Evolutionary conservation across 2,329 filamentous ascomycete genomes (phyloP).

Genomic region (Phyllosticta citrichinensis): DNA sequence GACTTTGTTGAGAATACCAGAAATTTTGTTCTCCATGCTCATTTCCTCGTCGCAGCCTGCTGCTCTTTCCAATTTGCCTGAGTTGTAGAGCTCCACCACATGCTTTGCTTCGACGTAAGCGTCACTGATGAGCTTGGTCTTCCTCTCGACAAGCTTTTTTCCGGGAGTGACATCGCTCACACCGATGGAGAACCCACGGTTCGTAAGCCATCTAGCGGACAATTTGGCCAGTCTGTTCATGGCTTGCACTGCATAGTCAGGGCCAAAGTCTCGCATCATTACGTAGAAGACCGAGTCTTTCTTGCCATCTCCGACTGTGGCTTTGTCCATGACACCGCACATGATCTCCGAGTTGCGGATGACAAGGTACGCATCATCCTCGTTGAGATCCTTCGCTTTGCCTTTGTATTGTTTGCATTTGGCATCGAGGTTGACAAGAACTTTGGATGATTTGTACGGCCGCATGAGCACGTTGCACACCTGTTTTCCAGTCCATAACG

Average conservation of each 20-base stretch:
- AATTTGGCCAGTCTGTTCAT: conserved; percentile 94
- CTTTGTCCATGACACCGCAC: conserved; percentile 97
- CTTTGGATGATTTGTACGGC: conserved; percentile 72
- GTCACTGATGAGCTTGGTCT: conserved; percentile 62
- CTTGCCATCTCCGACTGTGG: conserved; percentile 91
- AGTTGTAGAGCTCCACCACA: conserved; percentile 72
- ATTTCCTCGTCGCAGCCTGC: conserved; percentile 85
- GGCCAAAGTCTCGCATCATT: conserved; percentile 88
- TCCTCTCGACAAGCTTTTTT: conserved; percentile 56
- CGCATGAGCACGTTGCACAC: conserved; percentile 87
- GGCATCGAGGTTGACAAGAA: conserved; percentile 85
- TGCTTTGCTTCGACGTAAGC: conserved; percentile 75
- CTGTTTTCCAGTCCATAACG: conserved; percentile 94
- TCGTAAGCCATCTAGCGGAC: conserved; percentile 77
- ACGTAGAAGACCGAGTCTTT: conserved; percentile 98
- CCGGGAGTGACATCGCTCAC: conserved; percentile 91
- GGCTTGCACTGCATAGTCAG: conserved; percentile 73
- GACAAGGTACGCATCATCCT: conserved; percentile 72
- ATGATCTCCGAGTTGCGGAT: conserved; percentile 95
- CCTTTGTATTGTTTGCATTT: conserved; percentile 73
- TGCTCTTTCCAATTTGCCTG: conserved; percentile 72
- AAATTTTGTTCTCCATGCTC: conserved; percentile 83
- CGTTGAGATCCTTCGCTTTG: conserved; percentile 67
- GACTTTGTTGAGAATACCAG: conserved; percentile 83
- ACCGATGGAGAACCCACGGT: conserved; percentile 91